Conservation (phyloP, 352 stramenopile species). For the Pythium apleroticum region DNA sequence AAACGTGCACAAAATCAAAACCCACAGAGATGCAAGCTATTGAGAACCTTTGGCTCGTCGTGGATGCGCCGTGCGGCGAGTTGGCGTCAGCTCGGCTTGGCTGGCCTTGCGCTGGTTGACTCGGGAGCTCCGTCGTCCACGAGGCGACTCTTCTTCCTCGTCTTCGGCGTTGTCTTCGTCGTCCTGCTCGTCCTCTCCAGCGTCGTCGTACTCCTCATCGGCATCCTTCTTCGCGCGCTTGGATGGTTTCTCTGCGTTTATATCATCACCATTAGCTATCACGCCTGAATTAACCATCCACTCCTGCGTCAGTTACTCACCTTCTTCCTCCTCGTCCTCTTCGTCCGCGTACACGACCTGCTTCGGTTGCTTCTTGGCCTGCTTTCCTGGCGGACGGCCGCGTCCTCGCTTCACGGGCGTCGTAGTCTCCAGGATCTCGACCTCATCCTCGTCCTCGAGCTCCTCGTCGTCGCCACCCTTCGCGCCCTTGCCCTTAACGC, state of each 20-base stretch:
- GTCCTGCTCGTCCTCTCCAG: slow-evolving; percentile 17
- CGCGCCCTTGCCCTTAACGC: not conserved
- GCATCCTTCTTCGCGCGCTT: slow-evolving; percentile 22
- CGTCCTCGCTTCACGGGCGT: slow-evolving; percentile 16
- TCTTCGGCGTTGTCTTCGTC: slow-evolving; percentile 24
- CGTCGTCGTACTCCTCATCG: slow-evolving; percentile 22
- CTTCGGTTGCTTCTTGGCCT: slow-evolving; percentile 25
- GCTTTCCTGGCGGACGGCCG: slow-evolving; percentile 24
- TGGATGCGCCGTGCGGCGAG: slow-evolving; percentile 22
- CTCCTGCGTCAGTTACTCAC: slow-evolving; percentile 6
- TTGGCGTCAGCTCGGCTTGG: slow-evolving; percentile 9
- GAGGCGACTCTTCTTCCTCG: slow-evolving; percentile 23
- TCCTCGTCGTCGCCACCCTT: slow-evolving; percentile 12
- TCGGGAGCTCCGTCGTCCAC: slow-evolving; percentile 23
- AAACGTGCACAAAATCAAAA: slow-evolving; percentile 20
- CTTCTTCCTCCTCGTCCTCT: slow-evolving; percentile 6
- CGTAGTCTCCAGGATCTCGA: slow-evolving; percentile 28
- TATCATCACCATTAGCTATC: too few species aligned
- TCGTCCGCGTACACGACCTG: not conserved
- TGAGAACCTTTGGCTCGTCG: slow-evolving; percentile 32
- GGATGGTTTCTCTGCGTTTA: not conserved
- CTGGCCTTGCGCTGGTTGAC: slow-evolving; percentile 23
- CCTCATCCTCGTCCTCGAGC: slow-evolving; percentile 29
- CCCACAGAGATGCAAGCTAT: slow-evolving; percentile 21
- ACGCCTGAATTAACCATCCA: too few species aligned